Percentiles rank a stretch among this genome's conserved stretches.
phyloP scores from a whole-genome alignment of 1,139 yeast genomes.

The Candida pseudoviswanathii region DNA sequence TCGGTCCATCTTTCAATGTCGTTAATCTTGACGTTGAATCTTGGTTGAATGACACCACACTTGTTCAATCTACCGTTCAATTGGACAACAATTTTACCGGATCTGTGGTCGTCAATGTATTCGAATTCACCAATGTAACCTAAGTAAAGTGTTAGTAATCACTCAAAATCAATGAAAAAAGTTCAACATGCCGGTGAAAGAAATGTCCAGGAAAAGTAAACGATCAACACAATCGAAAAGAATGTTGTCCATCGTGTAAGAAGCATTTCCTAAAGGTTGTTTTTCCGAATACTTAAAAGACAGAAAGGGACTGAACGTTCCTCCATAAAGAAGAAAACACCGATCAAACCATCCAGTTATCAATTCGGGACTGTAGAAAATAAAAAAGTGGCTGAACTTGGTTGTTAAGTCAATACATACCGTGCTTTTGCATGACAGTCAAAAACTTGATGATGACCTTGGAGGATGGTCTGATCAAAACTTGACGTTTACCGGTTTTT shows the following conservation, averaged over 20 bases:
- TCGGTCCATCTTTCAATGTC: conserved; percentile 98
- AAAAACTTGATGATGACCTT: conserved; percentile 96
- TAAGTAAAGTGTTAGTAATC: conserved; percentile 15
- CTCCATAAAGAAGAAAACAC: conserved; percentile 29
- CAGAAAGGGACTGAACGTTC: conserved; percentile 78
- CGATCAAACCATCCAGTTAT: conserved; percentile 97
- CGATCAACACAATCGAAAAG: conserved; percentile 42
- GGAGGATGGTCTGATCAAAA: conserved; percentile 96
- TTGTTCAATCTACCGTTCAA: conserved; percentile 97
- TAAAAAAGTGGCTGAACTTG: conserved; percentile 3
- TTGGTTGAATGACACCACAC: conserved; percentile 98
- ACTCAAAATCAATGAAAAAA: neutral
- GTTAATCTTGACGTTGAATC: conserved; percentile 91
- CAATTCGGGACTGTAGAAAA: conserved; percentile 62
- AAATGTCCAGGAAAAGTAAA: conserved; percentile 78
- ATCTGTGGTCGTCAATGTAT: conserved; percentile 98
- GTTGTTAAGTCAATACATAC: conserved; percentile 14
- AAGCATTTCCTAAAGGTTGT: conserved; percentile 62
- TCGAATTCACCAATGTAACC: conserved; percentile 98
- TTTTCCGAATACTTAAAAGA: conserved; percentile 97
- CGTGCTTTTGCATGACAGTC: conserved; percentile 95
- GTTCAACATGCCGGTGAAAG: neutral
- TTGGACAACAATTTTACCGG: conserved; percentile 96
- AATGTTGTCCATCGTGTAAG: conserved; percentile 61
- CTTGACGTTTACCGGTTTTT: conserved; percentile 99